Percentiles rank a stretch among this genome's conserved stretches.
phyloP scores from a whole-genome alignment of 2,329 filamentous ascomycete genomes.

The Lecanosticta acicola region DNA sequence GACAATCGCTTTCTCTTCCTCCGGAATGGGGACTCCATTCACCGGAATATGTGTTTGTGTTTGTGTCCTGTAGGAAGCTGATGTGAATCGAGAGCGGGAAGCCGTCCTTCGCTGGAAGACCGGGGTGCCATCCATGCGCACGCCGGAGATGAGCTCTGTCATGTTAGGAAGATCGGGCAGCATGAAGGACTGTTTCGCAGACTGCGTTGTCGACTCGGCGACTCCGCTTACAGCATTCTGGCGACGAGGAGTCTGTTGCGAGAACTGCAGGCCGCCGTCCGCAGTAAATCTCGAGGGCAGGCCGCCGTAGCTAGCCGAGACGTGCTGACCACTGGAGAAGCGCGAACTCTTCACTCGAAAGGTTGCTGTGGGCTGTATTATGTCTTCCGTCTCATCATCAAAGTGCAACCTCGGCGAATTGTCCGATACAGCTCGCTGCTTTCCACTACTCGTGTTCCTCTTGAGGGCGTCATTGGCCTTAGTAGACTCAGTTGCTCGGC shows the following conservation, averaged over 20 bases:
- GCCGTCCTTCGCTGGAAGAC: slow-evolving; percentile 49
- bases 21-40: slow-evolving; percentile 52
- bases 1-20: slow-evolving; percentile 59
- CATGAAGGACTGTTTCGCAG: slow-evolving; percentile 53
- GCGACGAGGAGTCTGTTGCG: slow-evolving; percentile 21
- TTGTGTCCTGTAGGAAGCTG: slow-evolving; percentile 37
- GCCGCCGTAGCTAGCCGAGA: slow-evolving; percentile 15
- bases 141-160: slow-evolving; percentile 56
- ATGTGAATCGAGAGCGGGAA: slow-evolving; percentile 51
- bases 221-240: slow-evolving; percentile 28
- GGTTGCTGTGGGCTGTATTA: slow-evolving; percentile 37
- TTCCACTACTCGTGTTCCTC: slow-evolving; percentile 12
- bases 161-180: slow-evolving; percentile 57
- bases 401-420: slow-evolving; percentile 50
- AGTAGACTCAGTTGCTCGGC: slow-evolving; percentile 39
- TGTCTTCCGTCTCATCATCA: slow-evolving; percentile 46
- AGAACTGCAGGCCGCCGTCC: slow-evolving; percentile 12
- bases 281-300: slow-evolving; percentile 18
- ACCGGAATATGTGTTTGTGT: slow-evolving; percentile 43
- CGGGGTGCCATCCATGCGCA: slow-evolving; percentile 53
- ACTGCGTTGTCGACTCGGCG: slow-evolving; percentile 41
- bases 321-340: slow-evolving; percentile 39
- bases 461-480: slow-evolving; percentile 31
- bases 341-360: slow-evolving; percentile 49
- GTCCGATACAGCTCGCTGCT: slow-evolving; percentile 51